Conservation (phyloP, 176 grass and related monocot genomes). For the Saccharum officinarum region DNA sequence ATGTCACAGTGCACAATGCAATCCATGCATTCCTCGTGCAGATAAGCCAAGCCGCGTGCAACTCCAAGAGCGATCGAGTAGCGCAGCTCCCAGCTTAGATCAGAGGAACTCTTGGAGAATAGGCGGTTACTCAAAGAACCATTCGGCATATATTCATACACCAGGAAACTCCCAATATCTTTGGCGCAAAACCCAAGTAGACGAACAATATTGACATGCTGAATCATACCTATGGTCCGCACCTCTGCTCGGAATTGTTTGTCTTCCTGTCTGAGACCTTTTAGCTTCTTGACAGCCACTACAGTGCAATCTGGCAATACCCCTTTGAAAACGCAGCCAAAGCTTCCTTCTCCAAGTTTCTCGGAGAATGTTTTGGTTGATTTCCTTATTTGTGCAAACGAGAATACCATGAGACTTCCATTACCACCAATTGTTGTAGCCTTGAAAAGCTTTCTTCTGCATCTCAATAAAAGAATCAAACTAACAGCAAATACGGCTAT, state of each 20-base stretch:
- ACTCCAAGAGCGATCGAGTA: conserved; percentile 24
- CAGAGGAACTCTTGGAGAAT: neutral
- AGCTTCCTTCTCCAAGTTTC: conserved; percentile 46
- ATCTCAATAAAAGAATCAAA: neutral
- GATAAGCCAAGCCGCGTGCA: conserved; percentile 48
- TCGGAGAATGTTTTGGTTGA: conserved; percentile 34
- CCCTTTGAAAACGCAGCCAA: conserved; percentile 48
- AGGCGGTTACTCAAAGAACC: conserved; percentile 39
- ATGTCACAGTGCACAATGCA: conserved; percentile 34
- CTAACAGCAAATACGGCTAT: neutral
- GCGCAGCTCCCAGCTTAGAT: conserved; percentile 35
- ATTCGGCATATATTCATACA: conserved; percentile 46
- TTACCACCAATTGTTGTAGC: neutral
- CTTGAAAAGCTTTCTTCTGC: neutral
- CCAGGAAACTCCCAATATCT: conserved; percentile 7
- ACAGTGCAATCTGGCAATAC: neutral
- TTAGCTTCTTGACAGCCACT: conserved; percentile 41
- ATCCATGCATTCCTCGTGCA: conserved; percentile 40
- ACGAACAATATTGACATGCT: conserved; percentile 41
- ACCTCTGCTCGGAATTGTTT: conserved; percentile 53
- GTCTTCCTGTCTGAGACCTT: conserved; percentile 19
- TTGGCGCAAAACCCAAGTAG: conserved; percentile 45
- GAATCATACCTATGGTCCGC: conserved; percentile 45
- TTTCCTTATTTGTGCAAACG: conserved; percentile 1
- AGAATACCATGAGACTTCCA: conserved; percentile 21